Evolutionary conservation across 768 basidiomycete genomes (phyloP).

Genomic region (Suillus paluster): DNA sequence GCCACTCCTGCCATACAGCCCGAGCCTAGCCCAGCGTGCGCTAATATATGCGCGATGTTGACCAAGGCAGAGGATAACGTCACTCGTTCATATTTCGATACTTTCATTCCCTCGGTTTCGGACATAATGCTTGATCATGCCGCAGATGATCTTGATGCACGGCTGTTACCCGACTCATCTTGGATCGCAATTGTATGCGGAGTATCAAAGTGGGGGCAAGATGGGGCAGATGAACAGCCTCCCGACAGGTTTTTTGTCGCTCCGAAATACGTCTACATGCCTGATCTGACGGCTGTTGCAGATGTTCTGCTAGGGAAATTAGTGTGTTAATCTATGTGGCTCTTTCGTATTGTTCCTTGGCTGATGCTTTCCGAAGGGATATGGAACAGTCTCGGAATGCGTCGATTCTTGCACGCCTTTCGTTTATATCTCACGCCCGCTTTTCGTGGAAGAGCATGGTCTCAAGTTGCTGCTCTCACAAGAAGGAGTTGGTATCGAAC

Average conservation of each 20-base stretch:
- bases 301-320: conserved; percentile 82
- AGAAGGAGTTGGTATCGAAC: conserved; percentile 72
- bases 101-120: conserved; percentile 1
- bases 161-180: conserved; percentile 63
- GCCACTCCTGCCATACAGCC: conserved; percentile 55
- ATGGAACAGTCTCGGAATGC: conserved; percentile 82
- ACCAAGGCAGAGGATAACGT: neutral
- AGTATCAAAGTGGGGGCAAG: conserved; percentile 54
- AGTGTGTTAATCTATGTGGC: conserved; percentile 44
- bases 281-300: conserved; percentile 72
- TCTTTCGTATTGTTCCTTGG: conserved; percentile 1
- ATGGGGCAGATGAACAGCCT: conserved; percentile 39
- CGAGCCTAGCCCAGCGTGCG: neutral
- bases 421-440: conserved; percentile 77
- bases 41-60: neutral
- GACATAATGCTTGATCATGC: conserved; percentile 12
- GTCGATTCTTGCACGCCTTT: conserved; percentile 79
- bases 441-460: conserved; percentile 84
- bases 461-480: conserved; percentile 63
- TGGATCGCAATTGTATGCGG: conserved; percentile 88
- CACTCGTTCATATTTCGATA: conserved; percentile 5
- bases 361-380: conserved; percentile 52
- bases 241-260: conserved; percentile 78
- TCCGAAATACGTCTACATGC: conserved; percentile 81
- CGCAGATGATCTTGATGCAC: conserved; percentile 34